Evolutionary conservation across 768 basidiomycete species (phyloP), one percentile per base, ranked within the genome.

Genomic region (Trametes meyenii): DNA sequence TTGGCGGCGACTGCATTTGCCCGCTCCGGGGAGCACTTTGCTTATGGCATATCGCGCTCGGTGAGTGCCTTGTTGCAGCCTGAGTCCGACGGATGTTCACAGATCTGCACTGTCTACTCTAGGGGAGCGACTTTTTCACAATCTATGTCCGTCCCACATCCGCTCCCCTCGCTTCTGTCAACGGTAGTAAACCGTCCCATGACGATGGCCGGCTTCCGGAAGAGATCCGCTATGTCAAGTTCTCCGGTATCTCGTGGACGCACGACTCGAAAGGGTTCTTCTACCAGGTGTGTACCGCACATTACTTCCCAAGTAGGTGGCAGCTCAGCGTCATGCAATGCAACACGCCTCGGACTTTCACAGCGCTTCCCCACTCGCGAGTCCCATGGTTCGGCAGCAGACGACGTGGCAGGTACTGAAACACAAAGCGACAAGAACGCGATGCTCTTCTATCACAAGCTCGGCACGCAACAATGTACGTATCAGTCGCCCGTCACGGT

Each of bases 181-280:
- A 78, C 0, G 77, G 75, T 39, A 24, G 46, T 16, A 53, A 35
- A 5, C 70, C 43, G 13, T 76, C 77, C 8, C 78, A 81, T 53
- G 79, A 86, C 65, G 76, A 80, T 19, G 77, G 76, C 38, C 78
- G 85, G 45, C 79, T 92, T 39, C 65, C 77, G 3, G 92, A 94
- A 46, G 86, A 86, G 61, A 74, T 93, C 55, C 81, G 86, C 56
- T 88, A 83, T 69, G 88, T 90, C 63, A 94, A 94, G 71, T 92
- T 91, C 73, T 88, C 87, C 0, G 73, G 77, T 12, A 79, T 92
- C 44, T 77, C 78, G 26, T 94, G 92, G 92, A 86, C 86, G 4
- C 83, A 85, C 57, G 90, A 93, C 73, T 87, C 85, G 56, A 86
- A 85, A 62, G 92, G 92, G 1, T 92, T 94, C 74, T 91, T 94